Evolutionary conservation across 306 rosid genomes (phyloP).

Genomic region (Dalbergia cultrata): DNA sequence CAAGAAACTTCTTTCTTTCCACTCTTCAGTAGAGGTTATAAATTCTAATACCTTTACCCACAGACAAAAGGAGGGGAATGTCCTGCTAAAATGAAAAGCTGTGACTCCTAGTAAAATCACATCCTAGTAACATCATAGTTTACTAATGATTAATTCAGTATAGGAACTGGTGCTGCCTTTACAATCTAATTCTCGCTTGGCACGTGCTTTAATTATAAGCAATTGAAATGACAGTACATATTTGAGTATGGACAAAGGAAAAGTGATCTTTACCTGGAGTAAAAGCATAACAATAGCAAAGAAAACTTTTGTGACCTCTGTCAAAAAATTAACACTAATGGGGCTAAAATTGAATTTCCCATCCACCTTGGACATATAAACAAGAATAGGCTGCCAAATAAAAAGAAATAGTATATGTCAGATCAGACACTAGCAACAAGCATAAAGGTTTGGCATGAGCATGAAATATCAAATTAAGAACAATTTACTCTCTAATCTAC

Average conservation of each 20-base stretch:
- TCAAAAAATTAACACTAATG: slow-evolving; percentile 96
- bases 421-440: slow-evolving; percentile 42
- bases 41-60: slow-evolving; percentile 27
- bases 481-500: slow-evolving; percentile 22
- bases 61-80: slow-evolving; percentile 8
- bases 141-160: slow-evolving; percentile 9
- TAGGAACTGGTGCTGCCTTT: not conserved
- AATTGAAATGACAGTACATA: slow-evolving; percentile 30
- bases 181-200: slow-evolving; percentile 26
- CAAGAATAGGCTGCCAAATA: slow-evolving; percentile 90
- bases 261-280: slow-evolving; percentile 69
- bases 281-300: slow-evolving; percentile 95
- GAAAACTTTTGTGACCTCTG: slow-evolving; percentile 84
- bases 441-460: slow-evolving; percentile 14
- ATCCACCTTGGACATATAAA: slow-evolving; percentile 99
- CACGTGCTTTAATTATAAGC: slow-evolving; percentile 27
- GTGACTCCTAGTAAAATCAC: not conserved
- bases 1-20: slow-evolving; percentile 2
- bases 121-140: slow-evolving; percentile 12
- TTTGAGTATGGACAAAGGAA: slow-evolving; percentile 34
- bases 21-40: not conserved
- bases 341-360: slow-evolving; percentile 99
- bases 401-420: slow-evolving; percentile 41
- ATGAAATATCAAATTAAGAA: slow-evolving; percentile 15
- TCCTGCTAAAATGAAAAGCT: slow-evolving; percentile 14